Conservation (phyloP, 768 basidiomycete genomes). For the Clitopilus passeckerianus region DNA sequence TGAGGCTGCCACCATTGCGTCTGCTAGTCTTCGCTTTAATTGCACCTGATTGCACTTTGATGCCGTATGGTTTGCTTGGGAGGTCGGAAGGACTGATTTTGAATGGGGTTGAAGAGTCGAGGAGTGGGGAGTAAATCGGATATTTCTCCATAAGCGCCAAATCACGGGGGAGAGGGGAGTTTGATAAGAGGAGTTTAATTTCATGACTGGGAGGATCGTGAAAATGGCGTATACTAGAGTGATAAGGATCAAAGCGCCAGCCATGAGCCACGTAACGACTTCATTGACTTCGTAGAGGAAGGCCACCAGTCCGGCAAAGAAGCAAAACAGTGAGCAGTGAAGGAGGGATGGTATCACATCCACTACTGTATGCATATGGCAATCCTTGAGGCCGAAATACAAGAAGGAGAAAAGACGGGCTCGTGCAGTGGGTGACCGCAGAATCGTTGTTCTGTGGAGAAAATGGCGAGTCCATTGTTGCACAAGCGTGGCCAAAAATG, state of each 20-base stretch:
- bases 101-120: neutral
- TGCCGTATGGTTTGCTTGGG: constrained; percentile 18
- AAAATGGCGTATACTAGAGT: constrained; percentile 23
- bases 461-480: constrained; percentile 6
- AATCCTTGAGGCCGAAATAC: neutral
- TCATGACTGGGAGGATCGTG: constrained; percentile 26
- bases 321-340: neutral
- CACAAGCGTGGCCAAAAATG: neutral
- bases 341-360: neutral
- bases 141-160: constrained; percentile 20
- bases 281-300: neutral
- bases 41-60: constrained; percentile 15
- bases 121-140: constrained; percentile 13
- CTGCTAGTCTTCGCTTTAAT: neutral
- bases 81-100: constrained; percentile 1
- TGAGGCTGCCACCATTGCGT: neutral
- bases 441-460: constrained; percentile 15
- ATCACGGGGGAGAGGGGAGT: constrained; percentile 26
- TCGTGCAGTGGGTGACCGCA: neutral
- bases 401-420: neutral
- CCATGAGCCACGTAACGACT: neutral
- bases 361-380: neutral
- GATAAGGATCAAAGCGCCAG: neutral
- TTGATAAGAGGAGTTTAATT: constrained; percentile 27
- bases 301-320: neutral